Evolutionary conservation across 2,329 filamentous ascomycete species (phyloP).

Genomic region (Fusarium palustre): DNA sequence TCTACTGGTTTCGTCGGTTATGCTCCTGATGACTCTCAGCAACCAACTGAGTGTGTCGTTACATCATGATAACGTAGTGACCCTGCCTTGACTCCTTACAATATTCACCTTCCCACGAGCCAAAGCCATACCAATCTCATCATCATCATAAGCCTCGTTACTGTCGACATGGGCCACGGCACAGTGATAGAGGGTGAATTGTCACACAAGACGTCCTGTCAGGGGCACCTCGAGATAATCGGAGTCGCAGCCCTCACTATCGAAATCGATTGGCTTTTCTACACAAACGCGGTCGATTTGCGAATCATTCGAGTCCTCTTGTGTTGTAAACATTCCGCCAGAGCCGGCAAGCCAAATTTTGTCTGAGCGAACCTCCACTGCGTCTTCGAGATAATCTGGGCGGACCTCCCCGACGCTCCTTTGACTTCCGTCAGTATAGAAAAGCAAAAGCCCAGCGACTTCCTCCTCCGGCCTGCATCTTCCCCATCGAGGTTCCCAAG

Average conservation of each 20-base stretch:
- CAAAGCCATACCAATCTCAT: background rate
- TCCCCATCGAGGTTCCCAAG: fast-evolving
- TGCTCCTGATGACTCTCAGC: too few species aligned
- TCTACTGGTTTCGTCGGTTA: too few species aligned
- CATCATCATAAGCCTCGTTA: fast-evolving
- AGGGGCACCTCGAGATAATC: background rate
- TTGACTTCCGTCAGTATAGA: background rate
- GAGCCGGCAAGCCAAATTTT: background rate
- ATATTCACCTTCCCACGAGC: too few species aligned
- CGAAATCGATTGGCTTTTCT: fast-evolving
- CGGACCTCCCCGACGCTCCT: background rate
- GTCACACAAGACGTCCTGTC: background rate
- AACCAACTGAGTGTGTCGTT: too few species aligned
- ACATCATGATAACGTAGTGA: too few species aligned
- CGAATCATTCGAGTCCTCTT: background rate
- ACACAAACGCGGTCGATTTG: fast-evolving
- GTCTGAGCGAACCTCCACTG: background rate
- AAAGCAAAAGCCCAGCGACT: background rate
- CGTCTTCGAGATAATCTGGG: background rate
- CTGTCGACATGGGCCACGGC: background rate
- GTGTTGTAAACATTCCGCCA: too few species aligned
- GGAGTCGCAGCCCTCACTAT: fast-evolving
- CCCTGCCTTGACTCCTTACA: too few species aligned
- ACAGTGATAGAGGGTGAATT: background rate
- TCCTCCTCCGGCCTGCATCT: too few species aligned